These are phyloP conservation scores for Zasmidium angulare DNA, from an alignment of 2,329 filamentous ascomycete genomes.

Conservation along the genomic window DNA sequence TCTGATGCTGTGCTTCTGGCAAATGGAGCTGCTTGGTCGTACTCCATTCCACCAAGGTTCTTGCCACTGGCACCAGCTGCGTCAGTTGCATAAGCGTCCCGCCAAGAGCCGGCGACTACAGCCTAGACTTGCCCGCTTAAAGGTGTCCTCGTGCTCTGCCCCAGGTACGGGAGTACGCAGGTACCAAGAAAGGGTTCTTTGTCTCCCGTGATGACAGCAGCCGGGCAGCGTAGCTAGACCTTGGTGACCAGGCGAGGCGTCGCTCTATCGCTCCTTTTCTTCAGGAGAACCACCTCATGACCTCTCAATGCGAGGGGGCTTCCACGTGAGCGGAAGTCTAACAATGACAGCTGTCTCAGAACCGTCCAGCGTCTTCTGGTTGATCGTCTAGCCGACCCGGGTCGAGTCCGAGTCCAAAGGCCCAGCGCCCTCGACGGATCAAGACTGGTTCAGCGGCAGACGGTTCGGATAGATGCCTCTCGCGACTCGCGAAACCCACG, in stretches of 20 bases:
- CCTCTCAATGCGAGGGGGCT: background rate
- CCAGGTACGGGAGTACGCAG: background rate
- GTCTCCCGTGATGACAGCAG: background rate
- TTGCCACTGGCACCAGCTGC: slow-evolving; percentile 3
- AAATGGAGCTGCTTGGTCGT: background rate
- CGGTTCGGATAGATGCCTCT: slow-evolving; percentile 6
- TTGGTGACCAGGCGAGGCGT: background rate
- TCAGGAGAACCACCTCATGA: background rate
- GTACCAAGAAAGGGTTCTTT: background rate
- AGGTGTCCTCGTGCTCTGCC: slow-evolving; percentile 3
- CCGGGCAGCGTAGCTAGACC: background rate
- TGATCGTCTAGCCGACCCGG: background rate
- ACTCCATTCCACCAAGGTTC: slow-evolving; percentile 4
- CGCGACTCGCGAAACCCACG: background rate
- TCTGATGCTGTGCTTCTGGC: background rate
- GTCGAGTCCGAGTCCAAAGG: slow-evolving; percentile 1
- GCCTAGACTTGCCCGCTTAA: slow-evolving; percentile 5
- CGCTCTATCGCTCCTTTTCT: background rate
- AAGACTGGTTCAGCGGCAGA: background rate
- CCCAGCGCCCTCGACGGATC: background rate
- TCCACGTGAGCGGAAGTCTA: slow-evolving; percentile 1
- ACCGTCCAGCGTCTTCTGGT: background rate
- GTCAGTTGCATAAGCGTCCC: slow-evolving; percentile 3
- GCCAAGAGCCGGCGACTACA: background rate
- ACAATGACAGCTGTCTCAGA: background rate